Conservation (phyloP, 2,329 filamentous ascomycete species). For the Aspergillus fumigatus region DNA sequence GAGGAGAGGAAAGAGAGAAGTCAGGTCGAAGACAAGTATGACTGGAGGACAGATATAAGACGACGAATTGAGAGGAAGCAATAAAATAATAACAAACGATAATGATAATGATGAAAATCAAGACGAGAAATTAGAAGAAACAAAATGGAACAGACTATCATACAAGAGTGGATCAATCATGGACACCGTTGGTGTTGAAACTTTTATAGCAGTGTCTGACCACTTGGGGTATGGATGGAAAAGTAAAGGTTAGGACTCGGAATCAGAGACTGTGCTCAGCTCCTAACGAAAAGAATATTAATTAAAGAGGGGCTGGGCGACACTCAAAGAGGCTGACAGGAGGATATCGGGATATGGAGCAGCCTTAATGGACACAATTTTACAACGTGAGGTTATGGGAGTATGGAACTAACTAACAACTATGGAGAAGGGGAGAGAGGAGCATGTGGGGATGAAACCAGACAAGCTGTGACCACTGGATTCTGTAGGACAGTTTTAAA, state of each 20-base stretch:
- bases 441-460: not conserved
- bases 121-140: not conserved
- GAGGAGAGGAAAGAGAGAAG: constrained; percentile 5
- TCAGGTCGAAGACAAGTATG: constrained; percentile 8
- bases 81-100: not conserved
- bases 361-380: not conserved
- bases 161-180: not conserved
- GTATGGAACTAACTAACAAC: not conserved
- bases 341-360: not conserved
- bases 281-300: not conserved
- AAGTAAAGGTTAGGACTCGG: not conserved
- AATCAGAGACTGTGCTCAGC: not conserved
- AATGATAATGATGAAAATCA: not conserved
- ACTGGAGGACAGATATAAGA: constrained; percentile 1
- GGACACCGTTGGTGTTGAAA: not conserved
- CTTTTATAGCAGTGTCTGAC: not conserved
- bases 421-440: not conserved
- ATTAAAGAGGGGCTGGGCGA: not conserved
- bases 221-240: not conserved
- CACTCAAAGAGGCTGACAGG: not conserved
- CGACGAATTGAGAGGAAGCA: not conserved
- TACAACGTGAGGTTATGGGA: not conserved
- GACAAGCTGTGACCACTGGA: not conserved
- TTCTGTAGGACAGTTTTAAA: not conserved
- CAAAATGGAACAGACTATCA: not conserved